A percentile compares a stretch with the other conserved stretches of the same genome.
These are phyloP conservation scores for Apium graveolens DNA, from an alignment of 129 eudicot species.

Conservation along the genomic window DNA sequence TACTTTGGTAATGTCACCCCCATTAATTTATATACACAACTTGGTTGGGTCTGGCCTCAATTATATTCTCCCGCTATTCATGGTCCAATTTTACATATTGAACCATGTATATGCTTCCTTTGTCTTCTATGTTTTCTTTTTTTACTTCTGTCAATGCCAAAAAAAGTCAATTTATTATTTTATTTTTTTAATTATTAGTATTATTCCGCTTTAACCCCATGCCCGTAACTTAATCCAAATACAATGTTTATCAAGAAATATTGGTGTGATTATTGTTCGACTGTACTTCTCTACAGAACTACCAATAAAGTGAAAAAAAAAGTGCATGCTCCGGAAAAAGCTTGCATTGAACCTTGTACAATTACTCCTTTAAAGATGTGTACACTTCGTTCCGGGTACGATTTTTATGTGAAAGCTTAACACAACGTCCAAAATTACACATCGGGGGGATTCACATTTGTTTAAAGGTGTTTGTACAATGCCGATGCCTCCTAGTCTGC, in stretches of 20 bases:
- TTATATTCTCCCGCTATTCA: not conserved
- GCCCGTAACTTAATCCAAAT: too few relatives aligned
- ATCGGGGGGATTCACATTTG: not conserved
- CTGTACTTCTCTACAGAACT: too few relatives aligned
- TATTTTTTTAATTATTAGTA: too few relatives aligned
- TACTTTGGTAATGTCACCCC: conserved; percentile 14
- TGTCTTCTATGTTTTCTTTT: too few relatives aligned
- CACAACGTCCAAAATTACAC: not conserved
- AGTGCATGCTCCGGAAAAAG: not conserved
- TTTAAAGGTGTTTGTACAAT: not conserved
- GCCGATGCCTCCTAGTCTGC: too few relatives aligned
- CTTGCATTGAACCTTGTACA: not conserved
- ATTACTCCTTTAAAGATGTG: not conserved
- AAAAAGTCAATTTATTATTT: too few relatives aligned
- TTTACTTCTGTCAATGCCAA: too few relatives aligned
- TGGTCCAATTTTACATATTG: not conserved
- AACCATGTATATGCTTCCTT: not conserved
- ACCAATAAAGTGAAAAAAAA: too few relatives aligned
- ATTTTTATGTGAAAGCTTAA: not conserved
- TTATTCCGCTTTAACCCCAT: too few relatives aligned
- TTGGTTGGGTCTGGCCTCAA: not conserved
- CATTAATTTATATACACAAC: not conserved
- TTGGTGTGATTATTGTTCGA: too few relatives aligned
- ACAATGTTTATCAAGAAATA: too few relatives aligned
- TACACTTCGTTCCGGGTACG: not conserved